phyloP scores from a whole-genome alignment of 257 asterid genomes.

The Solanum bulbocastanum region DNA sequence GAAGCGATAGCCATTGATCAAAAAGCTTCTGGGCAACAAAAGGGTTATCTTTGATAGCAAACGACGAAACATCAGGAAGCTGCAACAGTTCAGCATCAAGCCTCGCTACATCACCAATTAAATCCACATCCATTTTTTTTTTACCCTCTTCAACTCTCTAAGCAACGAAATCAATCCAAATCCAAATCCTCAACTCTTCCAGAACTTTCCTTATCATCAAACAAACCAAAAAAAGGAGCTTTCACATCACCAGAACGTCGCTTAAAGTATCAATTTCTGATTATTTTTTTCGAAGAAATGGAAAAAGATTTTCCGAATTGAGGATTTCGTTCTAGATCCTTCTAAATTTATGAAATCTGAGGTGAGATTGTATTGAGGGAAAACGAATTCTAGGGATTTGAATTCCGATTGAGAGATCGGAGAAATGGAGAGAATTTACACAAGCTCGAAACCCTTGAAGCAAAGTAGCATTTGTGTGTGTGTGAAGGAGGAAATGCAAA shows the following conservation, averaged over 20 bases:
- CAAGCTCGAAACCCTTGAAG: neutral
- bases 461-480: neutral
- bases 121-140: conserved; percentile 65
- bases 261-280: neutral
- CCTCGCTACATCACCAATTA: conserved; percentile 59
- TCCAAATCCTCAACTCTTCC: conserved; percentile 22
- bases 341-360: neutral
- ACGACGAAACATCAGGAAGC: conserved; percentile 75
- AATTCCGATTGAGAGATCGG: neutral
- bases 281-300: neutral
- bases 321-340: neutral
- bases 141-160: neutral
- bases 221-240: neutral
- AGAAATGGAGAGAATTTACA: neutral
- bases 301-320: neutral
- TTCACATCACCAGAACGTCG: neutral
- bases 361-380: neutral
- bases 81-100: conserved; percentile 79
- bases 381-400: neutral
- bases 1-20: conserved; percentile 91
- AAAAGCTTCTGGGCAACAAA: conserved; percentile 71
- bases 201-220: conserved; percentile 23
- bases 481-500: neutral
- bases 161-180: conserved; percentile 14
- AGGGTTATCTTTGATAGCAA: conserved; percentile 68